Evolutionary conservation across 1,139 yeast genomes (phyloP).

Genomic region (Nakaseomyces delphensis): DNA sequence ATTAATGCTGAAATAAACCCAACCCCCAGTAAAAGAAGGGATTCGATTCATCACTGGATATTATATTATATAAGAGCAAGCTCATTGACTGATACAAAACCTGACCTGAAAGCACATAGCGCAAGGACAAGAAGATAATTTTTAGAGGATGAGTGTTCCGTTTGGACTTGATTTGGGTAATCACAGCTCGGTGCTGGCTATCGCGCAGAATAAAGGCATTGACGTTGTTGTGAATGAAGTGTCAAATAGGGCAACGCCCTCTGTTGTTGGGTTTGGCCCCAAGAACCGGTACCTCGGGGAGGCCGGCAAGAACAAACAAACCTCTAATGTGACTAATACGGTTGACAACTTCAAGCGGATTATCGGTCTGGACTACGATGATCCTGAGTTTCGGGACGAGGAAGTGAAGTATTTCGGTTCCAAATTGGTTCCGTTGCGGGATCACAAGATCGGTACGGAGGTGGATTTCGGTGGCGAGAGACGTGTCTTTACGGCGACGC

Average conservation of each 20-base stretch:
- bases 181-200: conserved; percentile 84
- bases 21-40: too few relatives aligned
- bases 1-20: too few relatives aligned
- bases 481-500: conserved; percentile 74
- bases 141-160: conserved; percentile 77
- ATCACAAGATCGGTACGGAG: conserved; percentile 73
- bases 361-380: conserved; percentile 63
- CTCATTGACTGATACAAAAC: too few relatives aligned
- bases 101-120: too few relatives aligned
- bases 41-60: too few relatives aligned
- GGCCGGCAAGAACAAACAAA: conserved; percentile 89
- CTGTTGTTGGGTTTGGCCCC: conserved; percentile 84
- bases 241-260: conserved; percentile 92
- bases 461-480: conserved; percentile 77
- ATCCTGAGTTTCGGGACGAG: conserved; percentile 73
- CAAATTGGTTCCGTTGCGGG: conserved; percentile 56
- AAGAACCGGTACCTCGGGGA: conserved; percentile 91
- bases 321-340: conserved; percentile 90
- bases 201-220: conserved; percentile 96
- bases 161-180: conserved; percentile 98
- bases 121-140: not conserved
- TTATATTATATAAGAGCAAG: too few relatives aligned
- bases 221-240: conserved; percentile 97
- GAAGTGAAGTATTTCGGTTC: conserved; percentile 69
- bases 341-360: conserved; percentile 89